Percentiles rank a stretch among this genome's conserved stretches.
Conservation (phyloP, 805 yeast species). For the Ogataea neopini region DNA sequence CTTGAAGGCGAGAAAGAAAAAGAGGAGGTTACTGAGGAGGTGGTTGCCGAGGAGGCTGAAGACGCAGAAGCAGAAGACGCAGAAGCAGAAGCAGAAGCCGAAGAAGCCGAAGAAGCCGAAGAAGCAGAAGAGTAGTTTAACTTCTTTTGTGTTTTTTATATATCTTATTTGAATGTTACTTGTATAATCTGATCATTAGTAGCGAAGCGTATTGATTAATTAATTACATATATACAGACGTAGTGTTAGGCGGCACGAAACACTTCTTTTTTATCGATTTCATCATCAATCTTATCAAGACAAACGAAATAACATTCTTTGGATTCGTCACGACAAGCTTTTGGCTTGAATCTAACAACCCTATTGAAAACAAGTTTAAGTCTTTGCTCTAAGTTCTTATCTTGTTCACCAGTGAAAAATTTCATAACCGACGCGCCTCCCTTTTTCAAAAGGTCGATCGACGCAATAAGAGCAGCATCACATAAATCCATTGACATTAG, state of each 20-base stretch:
- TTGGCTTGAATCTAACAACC: slow-evolving; percentile 76
- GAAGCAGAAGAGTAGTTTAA: neutral
- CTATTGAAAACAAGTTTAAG: slow-evolving; percentile 57
- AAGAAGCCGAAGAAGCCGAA: neutral
- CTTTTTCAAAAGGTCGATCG: slow-evolving; percentile 66
- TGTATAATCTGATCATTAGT: neutral
- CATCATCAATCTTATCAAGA: slow-evolving; percentile 43
- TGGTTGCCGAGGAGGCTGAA: neutral
- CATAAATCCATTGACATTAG: slow-evolving; percentile 85
- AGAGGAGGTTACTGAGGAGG: slow-evolving; percentile 11
- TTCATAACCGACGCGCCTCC: slow-evolving; percentile 82
- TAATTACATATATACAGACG: neutral
- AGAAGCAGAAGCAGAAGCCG: neutral
- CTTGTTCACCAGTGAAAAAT: slow-evolving; percentile 83
- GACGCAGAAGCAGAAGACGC: neutral
- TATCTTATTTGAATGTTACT: neutral
- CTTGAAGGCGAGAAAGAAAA: slow-evolving; percentile 27
- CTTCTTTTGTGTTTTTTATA: neutral
- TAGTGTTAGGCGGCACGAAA: slow-evolving; percentile 29
- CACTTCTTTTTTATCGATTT: slow-evolving; percentile 45
- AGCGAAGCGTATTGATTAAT: neutral
- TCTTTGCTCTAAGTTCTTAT: slow-evolving; percentile 57
- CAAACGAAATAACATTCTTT: slow-evolving; percentile 83
- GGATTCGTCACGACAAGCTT: slow-evolving; percentile 76
- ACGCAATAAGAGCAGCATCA: slow-evolving; percentile 82